Base-by-base conservation (phyloP, 2,329 filamentous ascomycete species). In the Sporothrix sp. region DNA sequence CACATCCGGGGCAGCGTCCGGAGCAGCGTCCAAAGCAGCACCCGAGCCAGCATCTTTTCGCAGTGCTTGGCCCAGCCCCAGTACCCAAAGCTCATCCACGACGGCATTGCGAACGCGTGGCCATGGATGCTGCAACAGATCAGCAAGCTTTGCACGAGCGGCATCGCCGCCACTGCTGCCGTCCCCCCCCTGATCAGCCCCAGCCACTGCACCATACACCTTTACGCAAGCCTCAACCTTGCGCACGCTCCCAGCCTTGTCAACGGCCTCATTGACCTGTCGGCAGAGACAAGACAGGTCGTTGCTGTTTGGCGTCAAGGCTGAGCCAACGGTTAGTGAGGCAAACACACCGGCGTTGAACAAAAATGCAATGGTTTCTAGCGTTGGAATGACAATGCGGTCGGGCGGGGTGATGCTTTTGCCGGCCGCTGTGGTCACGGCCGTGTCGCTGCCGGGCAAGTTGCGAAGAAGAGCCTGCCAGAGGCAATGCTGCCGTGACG, bases 201-300 rank as follows among this genome's bases (percentile, higher is more conserved):
- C 64, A 63, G 80, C 79, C 23, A 95, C 67, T 1, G 80, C 81
- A 3, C 82, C 78, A 65, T 96, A 97, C 11, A 93, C 77, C 60
- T 83, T 84, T 54, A 94, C 71, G 20, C 86, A 87, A 1, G 87
- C 85, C 62, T 87, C 79, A 1, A 97, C 73, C 64, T 93, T 91
- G 46, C 82, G 78, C 38, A 95, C 78, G 63, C 87, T 93, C 18
- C 84, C 81, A 1, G 84, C 85, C 67, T 90, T 91, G 70, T 85
- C 90, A 56, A 90, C 85, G 0, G 85, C 77, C 65, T 84, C 88
- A 61, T 94, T 87, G 4, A 84, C 78, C 32, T 81, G 71, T 7
- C 81, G 71, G 53, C 89, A 87, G 3, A 95, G 67, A 7, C 65
- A 72, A 54, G 79, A 78, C 62, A 72, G 63, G 56, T 73, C 68